Evolutionary conservation across 768 basidiomycete species (phyloP), one percentile per base, ranked within the genome.

Genomic region (Boletus edulis): DNA sequence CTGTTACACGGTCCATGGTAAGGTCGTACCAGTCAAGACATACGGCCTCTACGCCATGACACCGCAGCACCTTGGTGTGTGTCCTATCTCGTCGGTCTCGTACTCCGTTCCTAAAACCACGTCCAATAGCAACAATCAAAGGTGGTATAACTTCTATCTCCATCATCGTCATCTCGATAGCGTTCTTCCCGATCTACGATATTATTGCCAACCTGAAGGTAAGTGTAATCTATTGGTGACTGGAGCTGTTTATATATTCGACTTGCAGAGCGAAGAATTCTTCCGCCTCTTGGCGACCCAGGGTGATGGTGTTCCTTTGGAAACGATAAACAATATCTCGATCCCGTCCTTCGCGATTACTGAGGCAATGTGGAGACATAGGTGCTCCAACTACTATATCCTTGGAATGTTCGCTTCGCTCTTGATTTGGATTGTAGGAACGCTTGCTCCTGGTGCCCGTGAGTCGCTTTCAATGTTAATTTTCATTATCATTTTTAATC

Each of bases 161-260:
- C 15, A 69, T 69, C 39, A 51, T 71, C 29, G 24, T 71, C n/a
- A 54, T 69, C 27, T 65, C 60, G 41, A 62, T 69, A n/a, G 67
- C 65, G 1, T 62, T 69, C 17, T 61, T 48, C 46, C 68, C 69
- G 3, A n/a, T 71, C 15, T 56, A 55, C 3, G 48, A 49, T 27
- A 22, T 65, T 0, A 5, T 69, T 38, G 59, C 62, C 10, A 54
- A 32, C 20, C 32, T 68, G 29, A 63, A 57, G 55, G 67, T 59
- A 38, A 37, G 59, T 14, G 6, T 20, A 3, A 12, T 15, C 6
- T 43, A 5, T 43, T 2, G 22, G 14, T 24, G 34, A 35, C n/a
- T 10, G 7, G 5, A 14, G 15, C 38, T 17, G 9, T 24, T 52
- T 10, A 44, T 52, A 10, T 31, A 22, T 10, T 24, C 3, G 5